Evolutionary conservation across 1,284 basidiomycete genomes (phyloP).

Genomic region (Sporisorium scitamineum): DNA sequence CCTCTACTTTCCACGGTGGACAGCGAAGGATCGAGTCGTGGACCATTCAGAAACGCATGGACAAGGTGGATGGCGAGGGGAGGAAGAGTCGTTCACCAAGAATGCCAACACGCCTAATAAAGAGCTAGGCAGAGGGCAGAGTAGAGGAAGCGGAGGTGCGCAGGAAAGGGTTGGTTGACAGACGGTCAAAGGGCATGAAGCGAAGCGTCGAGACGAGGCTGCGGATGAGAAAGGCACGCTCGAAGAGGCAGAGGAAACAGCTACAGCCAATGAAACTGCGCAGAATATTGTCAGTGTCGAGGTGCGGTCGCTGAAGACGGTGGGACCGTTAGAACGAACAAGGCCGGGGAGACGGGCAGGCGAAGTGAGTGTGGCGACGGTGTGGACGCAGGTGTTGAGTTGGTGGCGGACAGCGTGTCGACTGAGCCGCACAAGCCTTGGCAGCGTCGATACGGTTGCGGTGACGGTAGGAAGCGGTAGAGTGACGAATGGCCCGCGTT

Average conservation of each 20-base stretch:
- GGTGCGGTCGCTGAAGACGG: background rate
- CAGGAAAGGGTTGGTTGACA: background rate
- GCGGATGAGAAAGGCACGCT: background rate
- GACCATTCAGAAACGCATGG: slow-evolving; percentile 10
- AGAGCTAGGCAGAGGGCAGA: background rate
- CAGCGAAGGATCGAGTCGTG: background rate
- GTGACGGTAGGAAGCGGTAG: background rate
- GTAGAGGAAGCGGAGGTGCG: background rate
- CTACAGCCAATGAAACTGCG: background rate
- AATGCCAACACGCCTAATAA: background rate
- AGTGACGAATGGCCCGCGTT: background rate
- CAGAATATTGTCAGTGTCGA: background rate
- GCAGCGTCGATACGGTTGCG: background rate
- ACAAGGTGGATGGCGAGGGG: background rate
- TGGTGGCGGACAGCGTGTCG: background rate
- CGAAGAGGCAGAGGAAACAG: background rate
- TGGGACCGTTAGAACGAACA: background rate
- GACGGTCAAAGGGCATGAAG: background rate
- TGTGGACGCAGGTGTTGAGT: background rate
- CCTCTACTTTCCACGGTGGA: slow-evolving; percentile 5
- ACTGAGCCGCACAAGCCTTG: background rate
- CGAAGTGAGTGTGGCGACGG: background rate
- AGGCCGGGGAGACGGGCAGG: too few relatives aligned
- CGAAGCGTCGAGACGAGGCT: background rate
- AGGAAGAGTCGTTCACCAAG: background rate